Percentiles rank a stretch among this genome's conserved stretches.
Evolutionary conservation across 2,329 filamentous ascomycete species (phyloP).

Genomic region (Fonsecaea erecta): DNA sequence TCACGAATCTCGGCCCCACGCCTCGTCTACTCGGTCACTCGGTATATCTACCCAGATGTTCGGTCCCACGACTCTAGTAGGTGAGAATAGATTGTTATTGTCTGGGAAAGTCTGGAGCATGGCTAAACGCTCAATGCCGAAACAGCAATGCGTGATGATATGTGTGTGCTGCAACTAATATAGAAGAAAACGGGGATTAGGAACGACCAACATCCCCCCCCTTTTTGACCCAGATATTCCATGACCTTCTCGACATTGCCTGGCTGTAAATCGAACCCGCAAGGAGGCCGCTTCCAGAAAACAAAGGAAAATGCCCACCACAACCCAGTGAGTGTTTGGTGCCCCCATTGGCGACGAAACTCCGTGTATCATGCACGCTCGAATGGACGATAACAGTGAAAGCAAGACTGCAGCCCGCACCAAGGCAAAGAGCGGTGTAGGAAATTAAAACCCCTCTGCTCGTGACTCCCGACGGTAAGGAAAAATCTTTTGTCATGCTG

Average conservation of each 20-base stretch:
- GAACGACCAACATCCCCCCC: not conserved
- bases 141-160: constrained; percentile 8
- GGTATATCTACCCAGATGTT: not conserved
- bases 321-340: constrained; percentile 7
- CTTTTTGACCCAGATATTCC: not conserved
- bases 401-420: not conserved
- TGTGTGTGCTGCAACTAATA: constrained; percentile 16
- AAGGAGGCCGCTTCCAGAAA: not conserved
- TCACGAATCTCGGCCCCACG: no score
- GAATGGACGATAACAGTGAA: not conserved
- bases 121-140: constrained; percentile 8
- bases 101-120: constrained; percentile 5
- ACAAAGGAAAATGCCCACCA: not conserved
- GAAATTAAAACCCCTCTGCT: not conserved
- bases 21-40: no score
- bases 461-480: constrained; percentile 1
- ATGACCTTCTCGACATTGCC: constrained; percentile 4
- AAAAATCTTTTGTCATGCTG: constrained; percentile 15
- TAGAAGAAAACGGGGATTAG: not conserved
- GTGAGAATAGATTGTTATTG: constrained; percentile 13
- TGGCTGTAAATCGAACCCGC: not conserved
- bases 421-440: not conserved
- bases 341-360: constrained; percentile 3
- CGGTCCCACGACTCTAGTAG: not conserved
- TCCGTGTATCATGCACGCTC: constrained; percentile 21